These are phyloP conservation scores for Penicillium sp. DNA, from an alignment of 2,329 filamentous ascomycete genomes.

Conservation along the genomic window DNA sequence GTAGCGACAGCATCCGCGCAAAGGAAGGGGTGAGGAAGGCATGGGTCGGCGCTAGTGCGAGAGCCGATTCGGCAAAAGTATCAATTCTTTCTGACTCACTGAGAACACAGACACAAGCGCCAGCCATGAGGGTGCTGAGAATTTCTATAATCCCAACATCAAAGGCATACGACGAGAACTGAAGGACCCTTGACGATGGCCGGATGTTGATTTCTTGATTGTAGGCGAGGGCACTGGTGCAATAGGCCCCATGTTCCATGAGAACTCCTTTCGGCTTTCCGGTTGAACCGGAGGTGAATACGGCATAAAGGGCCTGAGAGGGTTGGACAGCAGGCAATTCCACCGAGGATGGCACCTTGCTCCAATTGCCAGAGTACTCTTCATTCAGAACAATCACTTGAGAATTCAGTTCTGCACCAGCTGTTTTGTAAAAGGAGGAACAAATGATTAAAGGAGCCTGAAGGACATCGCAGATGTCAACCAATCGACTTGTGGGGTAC, in stretches of 20 bases:
- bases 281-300: not conserved
- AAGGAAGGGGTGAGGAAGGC: not conserved
- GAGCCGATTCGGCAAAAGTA: no score
- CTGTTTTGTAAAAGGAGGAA: no score
- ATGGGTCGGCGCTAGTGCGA: not conserved
- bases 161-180: not conserved
- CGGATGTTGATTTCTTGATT: not conserved
- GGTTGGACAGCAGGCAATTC: no score
- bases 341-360: no score
- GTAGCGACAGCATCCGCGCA: not conserved
- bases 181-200: not conserved
- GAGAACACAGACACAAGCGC: not conserved
- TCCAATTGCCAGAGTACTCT: no score
- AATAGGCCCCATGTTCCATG: not conserved
- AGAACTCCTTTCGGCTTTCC: not conserved
- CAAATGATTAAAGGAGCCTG: no score
- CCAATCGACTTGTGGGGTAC: no score
- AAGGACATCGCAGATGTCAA: no score
- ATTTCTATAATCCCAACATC: not conserved
- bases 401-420: no score
- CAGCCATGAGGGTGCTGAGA: not conserved
- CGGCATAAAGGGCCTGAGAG: no score
- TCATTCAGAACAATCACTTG: no score
- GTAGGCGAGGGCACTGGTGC: not conserved
- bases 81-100: not conserved